Base-by-base conservation (phyloP, 2,329 filamentous ascomycete species). In the Acephala macrosclerotiorum region DNA sequence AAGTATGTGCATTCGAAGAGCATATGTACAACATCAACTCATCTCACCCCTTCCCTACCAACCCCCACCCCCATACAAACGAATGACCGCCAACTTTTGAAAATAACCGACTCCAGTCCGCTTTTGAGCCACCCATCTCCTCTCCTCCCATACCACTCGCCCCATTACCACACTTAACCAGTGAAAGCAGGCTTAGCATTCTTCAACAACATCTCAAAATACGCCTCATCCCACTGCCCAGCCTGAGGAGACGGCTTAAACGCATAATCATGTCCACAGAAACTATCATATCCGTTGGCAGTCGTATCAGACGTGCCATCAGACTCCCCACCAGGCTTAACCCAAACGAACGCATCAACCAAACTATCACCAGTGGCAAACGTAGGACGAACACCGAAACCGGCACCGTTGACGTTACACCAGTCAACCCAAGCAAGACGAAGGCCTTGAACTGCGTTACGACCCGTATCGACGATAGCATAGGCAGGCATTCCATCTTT, bases 391-490 rank as follows among this genome's bases (percentile, higher is more conserved):
- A 72, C 74, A 70, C 76, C 76, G 66, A 78, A 77, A 58, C 76
- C 76, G 45, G 75, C 73, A 45, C 71, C 74, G 40, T 68, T 70
- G 49, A 72, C 72, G 51, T 78, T 82, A 75, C 80, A 82, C 80
- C 80, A 82, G 73, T 82, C 76, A 66, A 81, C 81, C 80, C 81
- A 83, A 71, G 79, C 78, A 61, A 75, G 65, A 61, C 80, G 80
- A 65, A 82, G 78, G 49, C 79, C 80, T 42, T 78, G 76, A 62
- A 81, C 80, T 63, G 75, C 77, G 60, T 77, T 85, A 57, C 89
- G 87, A 66, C 83, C 80, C 53, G 82, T 81, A 69, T 84, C 83
- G 11, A 81, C 77, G 71, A 86, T 81, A 76, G 85, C 84, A 71
- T 81, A 75, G 66, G 77, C 62, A 36, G 72, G 63, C 71, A 75